A percentile compares a stretch with the other conserved stretches of the same genome.
Evolutionary conservation across 257 asterid species (phyloP).

Genomic region (Striga asiatica): DNA sequence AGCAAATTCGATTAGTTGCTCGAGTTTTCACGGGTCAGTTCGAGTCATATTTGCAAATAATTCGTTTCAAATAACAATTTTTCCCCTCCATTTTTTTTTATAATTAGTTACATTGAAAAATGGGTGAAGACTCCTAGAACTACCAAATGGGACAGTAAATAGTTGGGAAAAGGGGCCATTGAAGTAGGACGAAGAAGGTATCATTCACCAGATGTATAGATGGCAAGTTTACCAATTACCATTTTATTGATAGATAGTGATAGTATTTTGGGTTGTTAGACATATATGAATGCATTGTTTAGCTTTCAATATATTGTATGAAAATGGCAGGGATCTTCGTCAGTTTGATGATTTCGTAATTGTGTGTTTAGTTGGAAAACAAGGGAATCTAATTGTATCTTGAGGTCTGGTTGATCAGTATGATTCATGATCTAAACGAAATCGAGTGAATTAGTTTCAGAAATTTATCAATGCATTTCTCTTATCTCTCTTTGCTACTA

Average conservation of each 20-base stretch:
- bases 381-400: not conserved
- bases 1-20: too few relatives aligned
- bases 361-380: not conserved
- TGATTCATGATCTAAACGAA: not conserved
- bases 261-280: not conserved
- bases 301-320: too few relatives aligned
- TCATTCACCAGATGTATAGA: too few relatives aligned
- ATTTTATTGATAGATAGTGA: not conserved
- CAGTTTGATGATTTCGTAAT: not conserved
- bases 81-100: too few relatives aligned
- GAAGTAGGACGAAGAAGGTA: too few relatives aligned
- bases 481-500: not conserved
- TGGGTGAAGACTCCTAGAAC: too few relatives aligned
- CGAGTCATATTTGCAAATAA: too few relatives aligned
- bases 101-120: too few relatives aligned
- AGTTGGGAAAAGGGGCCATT: constrained; percentile 7
- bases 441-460: not conserved
- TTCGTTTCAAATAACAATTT: too few relatives aligned
- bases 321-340: not conserved
- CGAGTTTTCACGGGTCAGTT: too few relatives aligned
- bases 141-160: too few relatives aligned
- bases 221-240: not conserved
- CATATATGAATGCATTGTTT: not conserved
- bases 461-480: too few relatives aligned
- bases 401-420: not conserved